phyloP scores from a whole-genome alignment of 306 rosid species.

The Casuarina cunninghamiana region DNA sequence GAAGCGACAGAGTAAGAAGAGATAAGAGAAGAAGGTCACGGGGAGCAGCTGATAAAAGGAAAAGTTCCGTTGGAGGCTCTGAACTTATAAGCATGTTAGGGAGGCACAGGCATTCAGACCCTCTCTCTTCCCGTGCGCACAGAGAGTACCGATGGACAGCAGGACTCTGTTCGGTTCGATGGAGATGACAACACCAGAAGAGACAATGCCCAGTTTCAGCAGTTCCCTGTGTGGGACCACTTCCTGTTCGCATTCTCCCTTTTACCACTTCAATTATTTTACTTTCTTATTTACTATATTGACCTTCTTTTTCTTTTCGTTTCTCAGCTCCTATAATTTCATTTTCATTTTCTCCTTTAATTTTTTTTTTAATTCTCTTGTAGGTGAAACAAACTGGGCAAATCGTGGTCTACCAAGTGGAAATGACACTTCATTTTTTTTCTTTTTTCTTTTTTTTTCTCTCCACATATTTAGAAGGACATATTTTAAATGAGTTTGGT shows the following conservation, averaged over 20 bases:
- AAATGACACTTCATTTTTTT: no score
- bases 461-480: no score
- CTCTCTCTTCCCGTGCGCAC: background rate
- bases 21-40: conserved; percentile 41
- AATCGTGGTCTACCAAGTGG: no score
- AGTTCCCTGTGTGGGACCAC: conserved; percentile 57
- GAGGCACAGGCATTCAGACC: conserved; percentile 17
- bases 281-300: conserved; percentile 34
- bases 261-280: conserved; percentile 51
- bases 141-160: conserved; percentile 3
- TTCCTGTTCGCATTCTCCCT: background rate
- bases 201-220: conserved; percentile 68
- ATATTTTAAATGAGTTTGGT: background rate
- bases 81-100: conserved; percentile 43
- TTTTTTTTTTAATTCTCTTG: background rate
- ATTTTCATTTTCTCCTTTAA: background rate
- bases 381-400: no score
- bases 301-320: conserved; percentile 8
- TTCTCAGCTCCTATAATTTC: background rate
- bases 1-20: background rate
- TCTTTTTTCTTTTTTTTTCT: no score
- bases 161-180: background rate
- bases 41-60: conserved; percentile 44
- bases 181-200: conserved; percentile 58
- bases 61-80: conserved; percentile 40